These are phyloP conservation scores for Buxus sempervirens DNA, from an alignment of 164 flowering plant species.

Conservation along the genomic window DNA sequence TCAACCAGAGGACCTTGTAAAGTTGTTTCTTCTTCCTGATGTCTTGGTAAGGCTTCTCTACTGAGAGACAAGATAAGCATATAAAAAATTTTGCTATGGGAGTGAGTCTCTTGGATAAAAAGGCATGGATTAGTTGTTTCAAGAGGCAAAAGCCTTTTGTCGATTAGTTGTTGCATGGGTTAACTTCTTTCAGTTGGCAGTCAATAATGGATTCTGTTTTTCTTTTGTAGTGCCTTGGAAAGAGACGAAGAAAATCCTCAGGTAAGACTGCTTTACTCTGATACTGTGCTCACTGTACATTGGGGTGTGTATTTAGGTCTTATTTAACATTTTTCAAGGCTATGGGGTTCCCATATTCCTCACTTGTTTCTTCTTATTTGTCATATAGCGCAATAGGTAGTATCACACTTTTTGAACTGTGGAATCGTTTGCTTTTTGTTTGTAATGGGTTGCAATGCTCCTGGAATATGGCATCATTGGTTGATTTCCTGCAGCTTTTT, in stretches of 20 bases:
- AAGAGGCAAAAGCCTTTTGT: no score
- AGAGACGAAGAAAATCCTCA: slow-evolving; percentile 41
- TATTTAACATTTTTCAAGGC: no score
- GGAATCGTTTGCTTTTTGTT: no score
- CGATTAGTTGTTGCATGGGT: no score
- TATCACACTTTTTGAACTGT: no score
- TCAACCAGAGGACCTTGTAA: slow-evolving; percentile 92
- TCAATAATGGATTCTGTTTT: slow-evolving; percentile 10
- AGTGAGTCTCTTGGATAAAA: background rate
- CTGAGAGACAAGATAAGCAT: background rate
- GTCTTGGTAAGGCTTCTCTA: slow-evolving; percentile 48
- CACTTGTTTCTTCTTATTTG: no score
- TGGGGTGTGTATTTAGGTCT: background rate
- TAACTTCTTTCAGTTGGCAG: slow-evolving; percentile 4
- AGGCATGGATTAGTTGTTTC: no score
- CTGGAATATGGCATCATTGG: no score
- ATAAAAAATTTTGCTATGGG: background rate
- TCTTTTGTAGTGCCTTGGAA: slow-evolving; percentile 74
- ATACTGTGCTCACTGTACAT: background rate
- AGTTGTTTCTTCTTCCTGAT: slow-evolving; percentile 85
- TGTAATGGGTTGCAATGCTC: no score
- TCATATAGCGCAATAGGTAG: no score
- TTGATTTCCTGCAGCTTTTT: no score
- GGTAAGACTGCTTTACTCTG: slow-evolving; percentile 30
- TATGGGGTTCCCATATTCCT: no score